phyloP scores from a whole-genome alignment of 108 stramenopile genomes.

The Chaetoceros tenuissimus region DNA sequence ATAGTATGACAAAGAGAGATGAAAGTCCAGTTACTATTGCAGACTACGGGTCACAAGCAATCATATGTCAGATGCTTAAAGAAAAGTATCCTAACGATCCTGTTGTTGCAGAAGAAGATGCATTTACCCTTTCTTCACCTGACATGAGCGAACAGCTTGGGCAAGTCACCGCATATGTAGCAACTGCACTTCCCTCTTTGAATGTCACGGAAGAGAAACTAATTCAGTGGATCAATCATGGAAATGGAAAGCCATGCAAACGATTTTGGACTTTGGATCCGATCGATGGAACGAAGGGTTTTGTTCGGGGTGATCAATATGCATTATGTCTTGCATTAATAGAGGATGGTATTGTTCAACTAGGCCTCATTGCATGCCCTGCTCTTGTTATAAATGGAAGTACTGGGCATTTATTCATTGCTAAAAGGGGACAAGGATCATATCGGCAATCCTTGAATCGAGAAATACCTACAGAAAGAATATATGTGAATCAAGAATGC shows the following conservation, averaged over 20 bases:
- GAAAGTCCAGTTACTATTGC: slow-evolving; percentile 39
- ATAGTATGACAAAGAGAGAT: slow-evolving; percentile 16
- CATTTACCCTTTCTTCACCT: too few relatives aligned
- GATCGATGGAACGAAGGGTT: slow-evolving; percentile 82
- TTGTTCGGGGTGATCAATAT: slow-evolving; percentile 61
- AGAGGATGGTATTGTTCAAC: slow-evolving; percentile 35
- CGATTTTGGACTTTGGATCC: slow-evolving; percentile 64
- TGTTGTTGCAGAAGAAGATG: slow-evolving; percentile 39
- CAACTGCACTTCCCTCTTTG: slow-evolving; percentile 1
- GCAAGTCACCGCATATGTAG: not conserved
- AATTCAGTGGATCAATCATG: slow-evolving; percentile 25
- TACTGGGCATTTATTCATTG: slow-evolving; percentile 47
- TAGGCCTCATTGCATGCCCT: slow-evolving; percentile 63
- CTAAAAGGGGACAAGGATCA: slow-evolving; percentile 41
- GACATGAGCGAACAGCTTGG: slow-evolving; percentile 12
- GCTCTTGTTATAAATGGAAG: slow-evolving; percentile 40
- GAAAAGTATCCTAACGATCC: slow-evolving; percentile 18
- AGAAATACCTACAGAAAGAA: not conserved
- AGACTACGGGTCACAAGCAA: slow-evolving; percentile 37
- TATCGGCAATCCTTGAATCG: slow-evolving; percentile 28
- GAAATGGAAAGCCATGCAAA: slow-evolving; percentile 11
- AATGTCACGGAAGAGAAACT: slow-evolving; percentile 14
- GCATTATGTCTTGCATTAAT: slow-evolving; percentile 43
- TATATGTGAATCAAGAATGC: not conserved
- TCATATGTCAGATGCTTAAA: slow-evolving; percentile 17